Evolutionary conservation across 2,329 filamentous ascomycete species (phyloP).

Genomic region (Bretziella fagacearum): DNA sequence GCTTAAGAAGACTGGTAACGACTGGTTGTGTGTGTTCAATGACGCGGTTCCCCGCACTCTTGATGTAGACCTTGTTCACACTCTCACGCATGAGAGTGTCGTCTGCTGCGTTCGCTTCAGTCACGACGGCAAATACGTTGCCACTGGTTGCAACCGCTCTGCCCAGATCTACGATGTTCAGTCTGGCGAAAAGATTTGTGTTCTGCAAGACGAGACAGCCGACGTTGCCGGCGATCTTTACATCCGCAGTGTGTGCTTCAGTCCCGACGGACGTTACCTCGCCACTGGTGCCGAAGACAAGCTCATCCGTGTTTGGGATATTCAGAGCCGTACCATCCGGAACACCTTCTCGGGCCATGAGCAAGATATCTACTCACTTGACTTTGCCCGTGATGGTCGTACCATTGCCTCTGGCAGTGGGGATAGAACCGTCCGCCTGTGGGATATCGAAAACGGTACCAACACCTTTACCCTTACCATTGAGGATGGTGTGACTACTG

Average conservation of each 20-base stretch:
- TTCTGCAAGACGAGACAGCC: slow-evolving; percentile 74
- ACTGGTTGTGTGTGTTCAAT: slow-evolving; percentile 98
- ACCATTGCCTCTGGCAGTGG: slow-evolving; percentile 93
- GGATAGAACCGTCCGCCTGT: slow-evolving; percentile 83
- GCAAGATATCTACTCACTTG: slow-evolving; percentile 93
- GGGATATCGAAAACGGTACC: slow-evolving; percentile 77
- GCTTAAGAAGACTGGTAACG: slow-evolving; percentile 72
- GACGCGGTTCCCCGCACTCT: slow-evolving; percentile 73
- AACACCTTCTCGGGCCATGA: slow-evolving; percentile 94
- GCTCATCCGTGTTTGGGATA: slow-evolving; percentile 95
- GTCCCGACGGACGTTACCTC: slow-evolving; percentile 81
- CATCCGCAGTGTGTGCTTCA: slow-evolving; percentile 97
- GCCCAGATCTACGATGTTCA: slow-evolving; percentile 97
- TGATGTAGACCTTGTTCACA: slow-evolving; percentile 89
- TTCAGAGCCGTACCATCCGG: slow-evolving; percentile 63
- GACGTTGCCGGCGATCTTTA: slow-evolving; percentile 86
- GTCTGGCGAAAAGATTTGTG: slow-evolving; percentile 71
- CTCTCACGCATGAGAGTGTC: slow-evolving; percentile 82
- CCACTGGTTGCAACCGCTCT: slow-evolving; percentile 93
- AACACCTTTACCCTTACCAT: slow-evolving; percentile 78
- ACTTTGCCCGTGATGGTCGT: slow-evolving; percentile 84
- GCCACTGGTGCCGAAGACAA: slow-evolving; percentile 97
- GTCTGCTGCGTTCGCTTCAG: slow-evolving; percentile 98
- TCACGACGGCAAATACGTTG: slow-evolving; percentile 84
- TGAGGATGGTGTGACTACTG: slow-evolving; percentile 92